Evolutionary conservation across 1,139 yeast species (phyloP), one percentile per base, ranked within the genome.

Genomic region (Geotrichum carabidarum): DNA sequence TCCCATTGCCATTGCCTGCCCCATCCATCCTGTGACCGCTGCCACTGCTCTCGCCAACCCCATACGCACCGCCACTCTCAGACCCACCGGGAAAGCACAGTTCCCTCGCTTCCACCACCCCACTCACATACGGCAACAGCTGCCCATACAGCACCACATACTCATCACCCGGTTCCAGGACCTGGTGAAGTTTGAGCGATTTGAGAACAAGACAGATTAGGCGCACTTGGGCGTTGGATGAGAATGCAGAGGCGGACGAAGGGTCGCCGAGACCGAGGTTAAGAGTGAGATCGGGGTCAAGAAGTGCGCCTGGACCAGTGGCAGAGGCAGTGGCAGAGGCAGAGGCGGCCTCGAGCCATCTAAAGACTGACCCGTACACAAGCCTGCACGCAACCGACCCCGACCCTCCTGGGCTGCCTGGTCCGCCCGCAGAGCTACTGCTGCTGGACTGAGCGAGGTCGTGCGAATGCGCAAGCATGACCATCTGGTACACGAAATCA

Each of bases 71-170:
- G n/a, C 40, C 40, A 37, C 40, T 37, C 15, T n/a, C 15, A 11
- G 4, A 8, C 22, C 48, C 42, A 8, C 35, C 32, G 12, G 31
- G 18, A 30, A 61, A 51, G 49, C 63, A 64, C 17, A 63, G 62
- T 38, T 60, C 57, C 18, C 60, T 49, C 3, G 68, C 68, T 47
- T 65, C 67, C 9, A 58, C 59, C 12, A 62, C 59, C 5, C 41
- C 37, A 4, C 65, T 67, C n/a, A 65, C 58, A 62, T 62, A 65
- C 44, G 59, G 57, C 44, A 64, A 52, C 50, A 65, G 64, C 44
- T 63, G 57, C 31, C 63, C 59, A 50, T 58, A 63, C 53, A 65
- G 54, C 53, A 63, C 53, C 14, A 54, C 56, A 53, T 60, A 65
- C 44, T 64, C 63, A 17, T 55, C 55, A 4, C 51, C 22, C 4